Conservation (phyloP, 2,329 filamentous ascomycete genomes). For the Beauveria varroae region DNA sequence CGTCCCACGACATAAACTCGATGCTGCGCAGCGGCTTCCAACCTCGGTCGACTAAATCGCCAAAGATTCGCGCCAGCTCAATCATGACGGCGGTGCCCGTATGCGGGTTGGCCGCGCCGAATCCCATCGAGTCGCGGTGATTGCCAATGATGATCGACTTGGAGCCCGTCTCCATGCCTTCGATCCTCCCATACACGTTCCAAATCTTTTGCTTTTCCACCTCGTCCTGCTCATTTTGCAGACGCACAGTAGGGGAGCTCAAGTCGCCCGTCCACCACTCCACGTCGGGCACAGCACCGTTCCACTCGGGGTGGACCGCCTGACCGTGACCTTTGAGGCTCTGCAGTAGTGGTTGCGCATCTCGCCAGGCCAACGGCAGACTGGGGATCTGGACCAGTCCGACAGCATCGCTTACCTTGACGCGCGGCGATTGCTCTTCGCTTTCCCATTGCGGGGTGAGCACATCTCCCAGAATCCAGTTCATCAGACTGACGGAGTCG, state of each 20-base stretch:
- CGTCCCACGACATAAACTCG: constrained; percentile 96
- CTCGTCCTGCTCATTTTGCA: constrained; percentile 85
- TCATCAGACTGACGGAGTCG: constrained; percentile 71
- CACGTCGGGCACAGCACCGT: constrained; percentile 67
- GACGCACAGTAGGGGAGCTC: constrained; percentile 66
- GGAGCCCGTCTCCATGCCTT: constrained; percentile 72
- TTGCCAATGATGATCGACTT: constrained; percentile 88
- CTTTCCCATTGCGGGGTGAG: constrained; percentile 83
- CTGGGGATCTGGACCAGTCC: constrained; percentile 81
- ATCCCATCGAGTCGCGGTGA: constrained; percentile 87
- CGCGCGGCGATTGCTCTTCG: constrained; percentile 54
- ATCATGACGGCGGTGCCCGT: constrained; percentile 87
- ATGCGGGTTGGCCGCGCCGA: constrained; percentile 78
- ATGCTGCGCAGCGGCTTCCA: constrained; percentile 94
- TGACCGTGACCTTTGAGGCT: constrained; percentile 68
- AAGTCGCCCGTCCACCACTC: constrained; percentile 80
- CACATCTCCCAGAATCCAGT: constrained; percentile 83
- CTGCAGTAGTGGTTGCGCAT: constrained; percentile 73
- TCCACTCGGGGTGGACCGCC: constrained; percentile 62
- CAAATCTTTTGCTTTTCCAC: constrained; percentile 76
- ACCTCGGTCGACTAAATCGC: constrained; percentile 64
- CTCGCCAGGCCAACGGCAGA: constrained; percentile 80
- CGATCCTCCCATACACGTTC: constrained; percentile 81
- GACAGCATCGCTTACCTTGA: constrained; percentile 61
- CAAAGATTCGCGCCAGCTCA: constrained; percentile 79